phyloP scores from a whole-genome alignment of 768 basidiomycete genomes.

The Russula olivacea region DNA sequence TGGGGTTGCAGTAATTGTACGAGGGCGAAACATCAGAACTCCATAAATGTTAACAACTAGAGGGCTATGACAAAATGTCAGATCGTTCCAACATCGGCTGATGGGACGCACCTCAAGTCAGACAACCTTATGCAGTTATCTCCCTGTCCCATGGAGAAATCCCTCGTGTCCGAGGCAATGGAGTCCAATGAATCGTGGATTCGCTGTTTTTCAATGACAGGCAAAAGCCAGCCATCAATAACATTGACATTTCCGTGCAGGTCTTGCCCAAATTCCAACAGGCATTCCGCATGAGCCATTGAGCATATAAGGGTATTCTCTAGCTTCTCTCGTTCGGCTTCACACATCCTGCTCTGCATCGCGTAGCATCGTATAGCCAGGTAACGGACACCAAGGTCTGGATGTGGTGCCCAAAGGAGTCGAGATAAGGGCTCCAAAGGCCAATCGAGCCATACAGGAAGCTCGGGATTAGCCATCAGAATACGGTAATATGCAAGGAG shows the following conservation, averaged over 20 bases:
- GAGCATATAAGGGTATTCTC: slow-evolving; percentile 61
- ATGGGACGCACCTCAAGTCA: slow-evolving; percentile 49
- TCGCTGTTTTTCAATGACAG: slow-evolving; percentile 60
- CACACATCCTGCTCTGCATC: slow-evolving; percentile 69
- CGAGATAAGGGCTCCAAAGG: slow-evolving; percentile 38
- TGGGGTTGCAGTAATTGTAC: slow-evolving; percentile 27
- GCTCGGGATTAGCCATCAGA: slow-evolving; percentile 62
- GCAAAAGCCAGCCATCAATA: slow-evolving; percentile 80
- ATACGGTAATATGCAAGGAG: slow-evolving; percentile 81
- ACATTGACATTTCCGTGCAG: slow-evolving; percentile 40
- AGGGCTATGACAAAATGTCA: slow-evolving; percentile 39
- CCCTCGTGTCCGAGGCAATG: slow-evolving; percentile 37
- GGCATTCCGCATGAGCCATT: slow-evolving; percentile 53
- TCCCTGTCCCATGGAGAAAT: slow-evolving; percentile 44
- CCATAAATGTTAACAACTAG: slow-evolving; percentile 59
- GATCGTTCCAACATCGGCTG: slow-evolving; percentile 7
- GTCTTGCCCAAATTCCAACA: slow-evolving; percentile 49
- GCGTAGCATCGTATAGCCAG: slow-evolving; percentile 78
- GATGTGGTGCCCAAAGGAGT: slow-evolving; percentile 46
- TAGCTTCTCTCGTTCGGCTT: slow-evolving; percentile 61
- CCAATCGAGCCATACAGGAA: slow-evolving; percentile 64
- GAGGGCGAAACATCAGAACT: slow-evolving; percentile 53
- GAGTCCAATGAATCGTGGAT: slow-evolving; percentile 46
- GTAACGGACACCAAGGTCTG: slow-evolving; percentile 58
- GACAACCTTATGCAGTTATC: slow-evolving; percentile 38